Conservation (phyloP, 768 basidiomycete species). For the Candolleomyces aberdarensis region DNA sequence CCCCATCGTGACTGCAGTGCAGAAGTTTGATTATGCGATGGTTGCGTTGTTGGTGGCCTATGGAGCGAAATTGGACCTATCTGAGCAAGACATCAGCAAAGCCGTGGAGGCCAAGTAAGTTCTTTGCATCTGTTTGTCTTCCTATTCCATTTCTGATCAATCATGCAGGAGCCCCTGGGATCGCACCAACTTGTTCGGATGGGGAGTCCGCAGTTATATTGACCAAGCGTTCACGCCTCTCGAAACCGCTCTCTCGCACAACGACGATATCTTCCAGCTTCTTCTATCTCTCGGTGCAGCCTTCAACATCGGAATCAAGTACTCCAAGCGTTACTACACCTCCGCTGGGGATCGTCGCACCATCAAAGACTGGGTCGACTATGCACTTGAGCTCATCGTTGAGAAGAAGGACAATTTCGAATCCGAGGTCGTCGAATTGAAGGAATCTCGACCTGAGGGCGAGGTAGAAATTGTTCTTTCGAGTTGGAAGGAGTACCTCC, state of each 20-base stretch:
- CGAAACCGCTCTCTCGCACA: constrained; percentile 32
- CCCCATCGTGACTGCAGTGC: constrained; percentile 38
- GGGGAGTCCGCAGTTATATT: constrained; percentile 23
- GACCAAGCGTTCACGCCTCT: constrained; percentile 28
- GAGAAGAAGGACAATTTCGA: constrained; percentile 21
- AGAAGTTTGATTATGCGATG: constrained; percentile 29
- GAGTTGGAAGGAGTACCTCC: constrained; percentile 12
- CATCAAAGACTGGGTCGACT: constrained; percentile 38
- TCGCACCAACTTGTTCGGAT: constrained; percentile 17
- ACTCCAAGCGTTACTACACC: constrained; percentile 17
- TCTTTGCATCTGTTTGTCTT: neutral
- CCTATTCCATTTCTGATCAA: neutral
- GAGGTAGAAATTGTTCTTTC: neutral
- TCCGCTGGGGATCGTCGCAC: constrained; percentile 19
- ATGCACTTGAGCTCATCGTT: constrained; percentile 21
- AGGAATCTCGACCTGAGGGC: neutral
- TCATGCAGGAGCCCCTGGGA: constrained; percentile 12
- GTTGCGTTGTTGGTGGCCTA: constrained; percentile 37
- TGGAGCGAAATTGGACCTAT: constrained; percentile 34
- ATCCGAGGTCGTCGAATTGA: neutral
- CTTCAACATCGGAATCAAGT: constrained; percentile 29
- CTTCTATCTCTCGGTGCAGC: constrained; percentile 36
- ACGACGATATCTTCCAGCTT: constrained; percentile 37
- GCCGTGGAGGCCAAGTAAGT: constrained; percentile 32
- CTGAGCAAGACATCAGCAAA: constrained; percentile 33